A percentile compares a stretch with the other conserved stretches of the same genome.
Conservation (phyloP, 2,329 filamentous ascomycete genomes). For the Aspergillus tamarii region DNA sequence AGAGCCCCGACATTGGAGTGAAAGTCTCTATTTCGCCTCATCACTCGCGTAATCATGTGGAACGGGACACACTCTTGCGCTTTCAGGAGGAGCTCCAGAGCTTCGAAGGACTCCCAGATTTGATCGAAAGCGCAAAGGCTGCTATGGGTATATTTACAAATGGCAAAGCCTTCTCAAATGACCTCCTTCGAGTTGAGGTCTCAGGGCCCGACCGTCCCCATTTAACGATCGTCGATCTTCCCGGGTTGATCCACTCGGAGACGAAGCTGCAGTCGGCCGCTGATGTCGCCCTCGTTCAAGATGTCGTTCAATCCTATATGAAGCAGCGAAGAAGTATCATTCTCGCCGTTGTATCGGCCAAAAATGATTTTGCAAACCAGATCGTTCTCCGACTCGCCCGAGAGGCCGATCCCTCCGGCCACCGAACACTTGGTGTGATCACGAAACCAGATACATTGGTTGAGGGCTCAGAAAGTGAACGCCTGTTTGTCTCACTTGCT, state of each 20-base stretch:
- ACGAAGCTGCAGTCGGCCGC: conserved; percentile 58
- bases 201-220: conserved; percentile 62
- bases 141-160: conserved; percentile 29
- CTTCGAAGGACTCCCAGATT: conserved; percentile 20
- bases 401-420: conserved; percentile 33
- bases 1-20: conserved; percentile 17
- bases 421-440: conserved; percentile 50
- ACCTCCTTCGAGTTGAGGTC: conserved; percentile 63
- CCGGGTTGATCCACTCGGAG: conserved; percentile 60
- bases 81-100: conserved; percentile 23
- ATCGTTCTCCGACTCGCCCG: conserved; percentile 42
- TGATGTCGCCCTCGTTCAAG: conserved; percentile 59
- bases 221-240: conserved; percentile 65
- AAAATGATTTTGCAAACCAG: conserved; percentile 48
- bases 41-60: conserved; percentile 32
- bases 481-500: conserved; percentile 42
- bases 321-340: conserved; percentile 48
- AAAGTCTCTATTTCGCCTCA: conserved; percentile 41
- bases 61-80: conserved; percentile 15
- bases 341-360: conserved; percentile 51
- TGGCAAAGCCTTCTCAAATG: conserved; percentile 44
- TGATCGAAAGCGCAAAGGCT: conserved; percentile 31
- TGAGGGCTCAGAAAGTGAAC: conserved; percentile 41
- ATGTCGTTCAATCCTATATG: conserved; percentile 49
- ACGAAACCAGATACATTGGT: conserved; percentile 51